Evolutionary conservation across 495 filamentous ascomycete genomes (phyloP).

Genomic region (Podospora pseudopauciseta): DNA sequence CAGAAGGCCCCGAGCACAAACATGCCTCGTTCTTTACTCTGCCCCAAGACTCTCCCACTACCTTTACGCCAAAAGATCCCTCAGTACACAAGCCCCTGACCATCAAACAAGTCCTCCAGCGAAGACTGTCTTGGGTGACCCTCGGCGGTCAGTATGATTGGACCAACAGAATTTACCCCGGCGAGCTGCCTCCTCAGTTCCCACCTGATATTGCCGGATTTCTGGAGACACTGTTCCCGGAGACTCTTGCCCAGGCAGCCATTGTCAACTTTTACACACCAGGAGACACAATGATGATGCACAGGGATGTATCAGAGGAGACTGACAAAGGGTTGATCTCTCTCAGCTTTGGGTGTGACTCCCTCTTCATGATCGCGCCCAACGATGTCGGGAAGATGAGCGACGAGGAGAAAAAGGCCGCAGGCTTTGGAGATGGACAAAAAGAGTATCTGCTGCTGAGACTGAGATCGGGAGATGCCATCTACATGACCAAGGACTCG

Average conservation of each 20-base stretch:
- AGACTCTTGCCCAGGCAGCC: constrained; percentile 74
- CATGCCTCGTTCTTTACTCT: constrained; percentile 47
- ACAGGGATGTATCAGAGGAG: constrained; percentile 86
- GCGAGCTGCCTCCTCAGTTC: constrained; percentile 62
- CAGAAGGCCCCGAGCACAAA: constrained; percentile 14
- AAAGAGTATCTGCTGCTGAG: constrained; percentile 58
- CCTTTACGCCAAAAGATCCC: constrained; percentile 64
- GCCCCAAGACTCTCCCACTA: constrained; percentile 29
- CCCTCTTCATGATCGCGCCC: constrained; percentile 66
- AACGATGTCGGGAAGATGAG: constrained; percentile 37
- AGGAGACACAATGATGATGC: constrained; percentile 80
- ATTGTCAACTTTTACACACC: constrained; percentile 90
- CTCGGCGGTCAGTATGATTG: constrained; percentile 94
- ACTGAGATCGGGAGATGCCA: constrained; percentile 72
- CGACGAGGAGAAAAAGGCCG: constrained; percentile 28
- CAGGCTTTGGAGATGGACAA: constrained; percentile 13
- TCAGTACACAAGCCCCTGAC: constrained; percentile 64
- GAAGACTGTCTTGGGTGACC: constrained; percentile 87
- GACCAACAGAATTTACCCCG: constrained; percentile 77
- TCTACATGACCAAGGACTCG: constrained; percentile 75
- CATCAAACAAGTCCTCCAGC: constrained; percentile 61
- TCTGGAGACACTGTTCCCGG: constrained; percentile 62
- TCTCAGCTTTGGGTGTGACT: constrained; percentile 84
- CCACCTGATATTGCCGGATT: constrained; percentile 67
- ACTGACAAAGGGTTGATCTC: constrained; percentile 72